phyloP scores from a whole-genome alignment of 2,329 filamentous ascomycete species.

The Phoma sp. region DNA sequence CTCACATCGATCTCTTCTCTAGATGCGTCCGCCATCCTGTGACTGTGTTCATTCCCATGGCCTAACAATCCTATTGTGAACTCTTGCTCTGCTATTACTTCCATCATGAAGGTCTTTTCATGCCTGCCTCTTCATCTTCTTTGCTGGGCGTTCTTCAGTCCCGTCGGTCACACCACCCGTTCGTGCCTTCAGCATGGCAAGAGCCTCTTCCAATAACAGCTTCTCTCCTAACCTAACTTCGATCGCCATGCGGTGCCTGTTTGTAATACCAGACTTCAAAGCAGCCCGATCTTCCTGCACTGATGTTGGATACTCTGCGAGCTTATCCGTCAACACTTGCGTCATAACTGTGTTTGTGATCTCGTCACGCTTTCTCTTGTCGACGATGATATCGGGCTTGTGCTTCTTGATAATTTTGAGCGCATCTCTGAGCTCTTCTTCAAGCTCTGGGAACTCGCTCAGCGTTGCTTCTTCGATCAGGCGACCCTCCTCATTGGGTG shows the following conservation, averaged over 20 bases:
- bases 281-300: conserved; percentile 22
- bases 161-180: neutral
- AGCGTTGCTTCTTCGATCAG: conserved; percentile 19
- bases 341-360: conserved; percentile 14
- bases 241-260: conserved; percentile 29
- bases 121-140: conserved; percentile 6
- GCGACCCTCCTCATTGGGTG: conserved; percentile 27
- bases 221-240: conserved; percentile 32
- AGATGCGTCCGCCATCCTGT: no score
- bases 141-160: conserved; percentile 3
- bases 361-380: conserved; percentile 26
- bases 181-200: conserved; percentile 10
- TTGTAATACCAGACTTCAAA: conserved; percentile 12
- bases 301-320: conserved; percentile 23
- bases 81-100: neutral
- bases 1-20: no score
- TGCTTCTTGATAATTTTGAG: conserved; percentile 25
- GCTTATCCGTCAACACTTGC: conserved; percentile 20
- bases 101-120: neutral
- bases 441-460: conserved; percentile 24
- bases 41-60: no score
- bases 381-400: conserved; percentile 9
- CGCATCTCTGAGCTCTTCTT: conserved; percentile 26
- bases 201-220: conserved; percentile 23
- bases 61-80: no score